Percentiles rank a stretch among this genome's conserved stretches.
Conservation (phyloP, 2,329 filamentous ascomycete species). For the Talaromyces sp. region DNA sequence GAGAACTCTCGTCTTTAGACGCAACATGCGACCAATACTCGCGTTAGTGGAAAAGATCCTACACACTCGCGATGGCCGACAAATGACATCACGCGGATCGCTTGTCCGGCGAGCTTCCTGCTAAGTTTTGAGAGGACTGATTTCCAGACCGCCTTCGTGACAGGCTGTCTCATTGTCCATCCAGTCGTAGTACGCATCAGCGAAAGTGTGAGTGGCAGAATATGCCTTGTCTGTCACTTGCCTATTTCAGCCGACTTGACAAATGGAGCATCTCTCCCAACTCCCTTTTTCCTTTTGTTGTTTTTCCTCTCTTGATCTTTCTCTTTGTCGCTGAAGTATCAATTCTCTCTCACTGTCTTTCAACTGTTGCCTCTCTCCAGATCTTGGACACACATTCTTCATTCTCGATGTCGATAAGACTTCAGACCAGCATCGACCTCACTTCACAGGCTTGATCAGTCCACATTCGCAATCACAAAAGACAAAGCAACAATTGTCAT, state of each 20-base stretch:
- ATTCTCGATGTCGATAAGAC: background rate
- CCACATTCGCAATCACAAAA: background rate
- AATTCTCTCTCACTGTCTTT: background rate
- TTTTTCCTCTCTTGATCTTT: background rate
- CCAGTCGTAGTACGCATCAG: no score
- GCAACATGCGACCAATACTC: no score
- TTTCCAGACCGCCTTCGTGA: no score
- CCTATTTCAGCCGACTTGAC: background rate
- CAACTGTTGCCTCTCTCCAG: background rate
- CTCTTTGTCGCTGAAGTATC: background rate
- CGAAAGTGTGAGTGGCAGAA: no score
- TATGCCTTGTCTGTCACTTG: background rate
- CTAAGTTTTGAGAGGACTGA: no score
- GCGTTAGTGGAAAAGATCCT: no score
- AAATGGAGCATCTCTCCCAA: background rate
- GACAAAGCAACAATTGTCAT: background rate
- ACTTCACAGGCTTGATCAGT: background rate
- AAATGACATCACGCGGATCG: slow-evolving; percentile 1
- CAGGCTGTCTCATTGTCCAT: no score
- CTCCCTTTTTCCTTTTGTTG: background rate
- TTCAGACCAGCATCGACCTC: background rate
- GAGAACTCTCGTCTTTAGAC: background rate
- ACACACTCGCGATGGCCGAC: background rate
- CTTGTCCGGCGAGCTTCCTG: background rate
- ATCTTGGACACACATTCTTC: background rate